These are phyloP conservation scores for Aplosporella prunicola DNA, from an alignment of 2,329 filamentous ascomycete genomes.

Conservation along the genomic window DNA sequence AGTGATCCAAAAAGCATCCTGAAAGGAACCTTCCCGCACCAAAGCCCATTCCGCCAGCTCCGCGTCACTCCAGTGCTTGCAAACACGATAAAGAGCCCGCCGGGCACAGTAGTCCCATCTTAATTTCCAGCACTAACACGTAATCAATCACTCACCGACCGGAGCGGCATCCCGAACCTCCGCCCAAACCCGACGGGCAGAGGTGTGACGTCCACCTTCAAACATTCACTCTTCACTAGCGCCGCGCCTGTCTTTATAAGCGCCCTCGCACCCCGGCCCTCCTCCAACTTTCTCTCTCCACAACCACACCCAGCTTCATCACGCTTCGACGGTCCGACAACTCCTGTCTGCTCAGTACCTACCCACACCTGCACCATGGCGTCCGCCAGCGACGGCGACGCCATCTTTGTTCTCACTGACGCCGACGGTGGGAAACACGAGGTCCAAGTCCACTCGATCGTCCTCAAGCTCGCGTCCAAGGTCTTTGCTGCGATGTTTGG, in stretches of 20 bases:
- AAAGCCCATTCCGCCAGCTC: no score
- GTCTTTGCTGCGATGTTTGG: constrained; percentile 13
- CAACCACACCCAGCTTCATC: neutral
- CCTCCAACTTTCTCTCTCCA: neutral
- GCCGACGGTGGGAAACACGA: constrained; percentile 3
- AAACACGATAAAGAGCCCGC: no score
- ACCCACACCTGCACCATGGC: neutral
- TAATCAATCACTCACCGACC: no score
- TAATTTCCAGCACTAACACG: no score
- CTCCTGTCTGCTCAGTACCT: neutral
- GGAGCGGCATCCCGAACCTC: no score
- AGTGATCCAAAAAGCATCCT: no score
- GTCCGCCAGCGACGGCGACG: constrained; percentile 6
- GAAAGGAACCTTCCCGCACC: no score
- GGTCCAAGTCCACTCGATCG: constrained; percentile 7
- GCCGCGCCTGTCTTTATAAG: neutral
- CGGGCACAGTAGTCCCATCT: no score
- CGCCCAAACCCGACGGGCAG: no score
- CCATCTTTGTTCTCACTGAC: constrained; percentile 7
- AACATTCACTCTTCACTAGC: no score
- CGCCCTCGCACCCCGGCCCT: neutral
- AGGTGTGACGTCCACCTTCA: no score
- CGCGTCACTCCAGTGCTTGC: no score
- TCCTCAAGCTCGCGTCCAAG: constrained; percentile 11
- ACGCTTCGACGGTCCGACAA: neutral